These are phyloP conservation scores for Madurella mycetomatis DNA, from an alignment of 2,329 filamentous ascomycete species.

Conservation along the genomic window DNA sequence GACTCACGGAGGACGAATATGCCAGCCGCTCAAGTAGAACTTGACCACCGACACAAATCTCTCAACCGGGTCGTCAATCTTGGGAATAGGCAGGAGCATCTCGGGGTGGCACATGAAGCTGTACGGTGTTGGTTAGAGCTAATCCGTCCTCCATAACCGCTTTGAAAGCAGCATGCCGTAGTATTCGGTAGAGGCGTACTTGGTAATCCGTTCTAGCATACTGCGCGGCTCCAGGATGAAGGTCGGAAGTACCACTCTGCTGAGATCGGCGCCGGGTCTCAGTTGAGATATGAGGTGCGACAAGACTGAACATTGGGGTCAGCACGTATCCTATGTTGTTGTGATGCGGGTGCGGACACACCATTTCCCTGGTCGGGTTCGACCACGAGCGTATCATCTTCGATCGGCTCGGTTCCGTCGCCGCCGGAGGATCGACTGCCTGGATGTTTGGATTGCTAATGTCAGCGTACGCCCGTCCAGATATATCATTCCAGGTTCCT, in stretches of 20 bases:
- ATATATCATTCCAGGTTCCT: background rate
- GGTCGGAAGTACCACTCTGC: conserved; percentile 88
- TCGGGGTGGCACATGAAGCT: conserved; percentile 99
- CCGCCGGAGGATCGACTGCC: conserved; percentile 50
- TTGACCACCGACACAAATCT: conserved; percentile 94
- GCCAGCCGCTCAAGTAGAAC: conserved; percentile 98
- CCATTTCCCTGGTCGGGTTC: conserved; percentile 93
- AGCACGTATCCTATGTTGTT: conserved; percentile 10
- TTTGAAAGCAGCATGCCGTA: background rate
- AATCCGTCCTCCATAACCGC: background rate
- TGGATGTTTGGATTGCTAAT: conserved; percentile 34
- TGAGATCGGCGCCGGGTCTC: conserved; percentile 89
- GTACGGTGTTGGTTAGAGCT: conserved; percentile 20
- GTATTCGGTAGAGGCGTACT: conserved; percentile 54
- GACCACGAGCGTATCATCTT: conserved; percentile 75
- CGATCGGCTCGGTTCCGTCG: conserved; percentile 52
- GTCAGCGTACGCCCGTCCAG: conserved; percentile 29
- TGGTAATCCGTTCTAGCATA: conserved; percentile 98
- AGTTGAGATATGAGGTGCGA: conserved; percentile 97
- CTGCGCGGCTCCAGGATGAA: conserved; percentile 97
- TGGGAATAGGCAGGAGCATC: conserved; percentile 81
- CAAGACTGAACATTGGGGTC: conserved; percentile 59
- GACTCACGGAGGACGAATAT: conserved; percentile 89
- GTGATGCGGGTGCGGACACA: conserved; percentile 41
- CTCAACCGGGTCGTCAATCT: conserved; percentile 81